Evolutionary conservation across 75 land plant genomes (phyloP), one percentile per base, ranked within the genome.

Genomic region (Ceratopteris richardii): DNA sequence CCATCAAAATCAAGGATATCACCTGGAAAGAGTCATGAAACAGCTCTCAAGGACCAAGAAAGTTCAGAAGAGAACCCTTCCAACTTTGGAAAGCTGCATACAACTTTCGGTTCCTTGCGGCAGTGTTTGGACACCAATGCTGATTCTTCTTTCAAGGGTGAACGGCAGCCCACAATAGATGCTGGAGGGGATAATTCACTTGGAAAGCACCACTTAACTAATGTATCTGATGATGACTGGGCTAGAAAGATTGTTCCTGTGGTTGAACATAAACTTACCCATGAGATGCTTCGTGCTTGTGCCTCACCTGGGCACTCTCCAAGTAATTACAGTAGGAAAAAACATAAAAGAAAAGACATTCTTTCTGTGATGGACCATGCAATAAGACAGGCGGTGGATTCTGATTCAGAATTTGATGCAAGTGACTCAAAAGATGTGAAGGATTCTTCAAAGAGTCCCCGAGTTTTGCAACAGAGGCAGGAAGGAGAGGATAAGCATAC

Each of bases 391-490:
- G 54, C 54, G 6, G 14, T 52, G 2, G 54, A 22, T 52, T 52
- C 54, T 23, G 54, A 52, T 52, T 52, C 54, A 11, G 54, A 26
- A 14, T 33, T 9, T 33, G 9, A 33, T 33, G 37, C 7, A 20
- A 46, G 48, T 14, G 2, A 5, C 14, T 20, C n/a, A 7, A 46
- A 46, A 46, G 48, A 46, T 20, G 48, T 46, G 48, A 20, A 46
- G n/a, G 1, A 4, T 14, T 5, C 48, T 7, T 3, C 48, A 17
- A 20, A 46, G 21, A n/a, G 21, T n/a, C 21, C 21, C 1, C 4
- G 21, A 46, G 48, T 17, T 20, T 46, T 46, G 48, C 48, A 46
- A 46, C 48, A 46, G 48, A 46, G n/a, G 48, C 12, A n/a, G 48
- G 4, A 5, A 46, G 17, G 48, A 5, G 12, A 17, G 17, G 21